Base-by-base conservation (phyloP, 495 filamentous ascomycete genomes). In the Neurospora tetrasperma region DNA sequence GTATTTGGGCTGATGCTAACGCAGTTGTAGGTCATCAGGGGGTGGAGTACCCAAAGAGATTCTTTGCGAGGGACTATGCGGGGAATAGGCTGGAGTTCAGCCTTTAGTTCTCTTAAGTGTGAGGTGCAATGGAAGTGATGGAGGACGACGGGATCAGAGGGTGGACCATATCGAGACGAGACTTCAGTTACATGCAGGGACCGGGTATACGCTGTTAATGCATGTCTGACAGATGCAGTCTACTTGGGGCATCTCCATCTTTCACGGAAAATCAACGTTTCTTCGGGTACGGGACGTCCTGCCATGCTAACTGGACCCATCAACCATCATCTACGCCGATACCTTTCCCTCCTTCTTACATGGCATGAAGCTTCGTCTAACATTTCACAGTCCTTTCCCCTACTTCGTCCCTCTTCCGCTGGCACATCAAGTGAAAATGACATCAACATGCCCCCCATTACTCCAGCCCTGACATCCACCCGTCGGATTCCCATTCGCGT, bases 11-110 rank as follows among this genome's bases (percentile, higher is more conserved):
- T 31, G 27, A 31, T 31, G 2, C 41, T 59, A 69, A 71, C 48
- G 42, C 9, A 3, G 39, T 27, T 23, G 62, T 69, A 87, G 88
- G 88, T 6, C 78, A 80, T 0, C 80, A 87, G 75, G 88, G 86
- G 0, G 85, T 84, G 2, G 89, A 90, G 75, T 90, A 89, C 75
- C 88, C 88, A 2, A 81, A 77, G 40, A 80, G 88, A 23, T 90
- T 90, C 79, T 91, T 91, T 78, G 89, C 88, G 1, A 81, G 89
- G 71, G 89, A 90, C 74, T 90, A 82, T 82, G 88, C 86, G 7
- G 88, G 89, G 9, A 91, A 91, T 77, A 74, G 85, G 72, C 77
- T 91, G 54, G 89, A 91, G 77, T 91, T 90, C 76, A 88, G 82
- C 69, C 72, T 89, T 70, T 7, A 11, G 12, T 4, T 38, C 4